A percentile compares a stretch with the other conserved stretches of the same genome.
phyloP scores from a whole-genome alignment of 2,329 filamentous ascomycete genomes.

The Xylariales sp. region DNA sequence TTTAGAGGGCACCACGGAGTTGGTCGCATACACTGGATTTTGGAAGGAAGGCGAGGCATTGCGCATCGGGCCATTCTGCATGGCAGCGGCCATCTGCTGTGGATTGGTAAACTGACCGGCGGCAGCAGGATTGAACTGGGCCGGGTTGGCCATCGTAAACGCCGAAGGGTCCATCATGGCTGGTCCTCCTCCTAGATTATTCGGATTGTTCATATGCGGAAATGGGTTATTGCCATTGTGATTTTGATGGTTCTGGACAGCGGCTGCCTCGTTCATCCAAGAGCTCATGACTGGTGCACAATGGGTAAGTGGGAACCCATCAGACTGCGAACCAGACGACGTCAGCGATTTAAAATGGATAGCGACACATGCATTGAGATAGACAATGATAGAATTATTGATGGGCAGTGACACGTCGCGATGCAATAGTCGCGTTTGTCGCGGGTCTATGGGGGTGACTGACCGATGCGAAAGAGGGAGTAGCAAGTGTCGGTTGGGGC shows the following conservation, averaged over 20 bases:
- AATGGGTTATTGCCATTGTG: slow-evolving; percentile 68
- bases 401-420: slow-evolving; percentile 26
- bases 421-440: slow-evolving; percentile 17
- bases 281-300: slow-evolving; percentile 57
- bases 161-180: slow-evolving; percentile 61
- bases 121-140: slow-evolving; percentile 53
- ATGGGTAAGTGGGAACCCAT: slow-evolving; percentile 30
- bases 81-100: slow-evolving; percentile 51
- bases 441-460: slow-evolving; percentile 15
- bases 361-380: slow-evolving; percentile 39
- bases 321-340: slow-evolving; percentile 35
- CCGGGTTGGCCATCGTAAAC: slow-evolving; percentile 56
- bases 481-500: slow-evolving; percentile 11
- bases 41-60: slow-evolving; percentile 76
- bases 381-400: slow-evolving; percentile 29
- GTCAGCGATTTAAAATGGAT: slow-evolving; percentile 36
- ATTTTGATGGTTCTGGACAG: slow-evolving; percentile 63
- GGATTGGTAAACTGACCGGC: slow-evolving; percentile 50
- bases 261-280: slow-evolving; percentile 65
- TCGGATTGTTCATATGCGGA: slow-evolving; percentile 59
- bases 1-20: slow-evolving; percentile 85
- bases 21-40: slow-evolving; percentile 77
- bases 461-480: slow-evolving; percentile 13
- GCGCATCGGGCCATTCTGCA: slow-evolving; percentile 81
- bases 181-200: slow-evolving; percentile 33